Base-by-base conservation (phyloP, 1,284 basidiomycete species). In the Trametes polyzona region DNA sequence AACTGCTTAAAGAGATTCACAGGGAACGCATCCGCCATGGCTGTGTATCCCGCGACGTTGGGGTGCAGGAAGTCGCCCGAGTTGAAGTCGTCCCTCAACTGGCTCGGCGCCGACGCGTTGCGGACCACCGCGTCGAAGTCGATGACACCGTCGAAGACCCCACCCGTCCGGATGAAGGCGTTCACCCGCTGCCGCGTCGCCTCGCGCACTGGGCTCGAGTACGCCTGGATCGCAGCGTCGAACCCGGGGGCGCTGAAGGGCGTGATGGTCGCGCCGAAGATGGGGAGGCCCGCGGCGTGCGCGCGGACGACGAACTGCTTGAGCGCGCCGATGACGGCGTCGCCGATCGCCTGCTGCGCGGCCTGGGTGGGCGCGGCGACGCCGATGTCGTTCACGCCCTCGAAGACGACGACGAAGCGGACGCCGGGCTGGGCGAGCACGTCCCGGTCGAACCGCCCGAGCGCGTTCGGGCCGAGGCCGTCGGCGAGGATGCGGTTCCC, bases 371-470 rank as follows among this genome's bases (percentile, higher is more conserved):
- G 64, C 8, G 60, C 63, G 1, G 76, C 75, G 3, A 69, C 71
- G 5, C 79, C 80, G 52, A 82, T 80, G 71, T 82, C 79, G 72
- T 82, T 83, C 37, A 81, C 77, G 50, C 81, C 81, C 62, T 81
- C 79, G 64, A 81, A 83, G 63, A 82, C 74, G 72, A 83, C 78
- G 24, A 72, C 76, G 67, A 73, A 80, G 35, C 67, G 68, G 29
- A 79, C 74, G 23, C 75, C 75, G 12, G 77, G 69, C 32, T 80
- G 79, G 3, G 77, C 59, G 46, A 83, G 72, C 30, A 81, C 79
- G 65, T 82, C 81, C 3, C 80, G 73, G 58, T 81, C 78, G 66
- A 81, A 76, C 19, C 80, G 77, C 12, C 75, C 72, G 14, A 80
- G 63, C 9, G 74, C 78, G 61, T 76, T 78, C 2, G 81, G 79